Base-by-base conservation (phyloP, 495 filamentous ascomycete genomes). In the Penicillium waksmanii region DNA sequence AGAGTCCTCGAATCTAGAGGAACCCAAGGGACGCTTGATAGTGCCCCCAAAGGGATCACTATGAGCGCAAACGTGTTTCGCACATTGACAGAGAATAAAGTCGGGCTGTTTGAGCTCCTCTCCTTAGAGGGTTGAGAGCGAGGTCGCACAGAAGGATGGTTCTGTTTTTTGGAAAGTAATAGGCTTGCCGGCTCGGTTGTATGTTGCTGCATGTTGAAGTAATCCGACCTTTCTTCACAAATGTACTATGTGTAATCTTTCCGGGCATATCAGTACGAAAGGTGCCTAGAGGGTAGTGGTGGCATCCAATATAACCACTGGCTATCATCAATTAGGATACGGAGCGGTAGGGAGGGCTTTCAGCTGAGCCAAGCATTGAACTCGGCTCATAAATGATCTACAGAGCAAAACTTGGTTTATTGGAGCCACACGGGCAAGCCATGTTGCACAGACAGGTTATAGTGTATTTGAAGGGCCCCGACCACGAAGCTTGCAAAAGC, bases 31-130 rank as follows among this genome's bases (percentile, higher is more conserved):
- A 60, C 21, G 34, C 25, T 49, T 5, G 50, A 5, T 12, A 55
- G 33, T 4, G 53, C 53, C n/a, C 34, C 56, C 6, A 64, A 25
- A 6, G 61, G 61, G 13, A 64, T 35, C 0, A 43, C 31, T 11
- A 64, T 51, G 3, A 64, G 21, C 10, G 38, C 36, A 17, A 60
- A 38, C 3, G 57, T 34, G 19, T 60, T 56, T 13, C 35, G 46
- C 47, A 47, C 47, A 12, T 64, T 64, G 12, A 64, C 7, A 17
- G 56, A 60, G 21, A 40, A 7, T 18, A 53, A 23, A 10, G 27
- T 48, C 3, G 51, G 15, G 18, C 33, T 34, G 5, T 57, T 42
- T 8, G 54, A 23, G n/a, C 33, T 56, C 18, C 36, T 49, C 5
- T 21, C 19, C 13, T 43, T 10, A 3, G 31, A 1, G 27, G 42